Percentiles rank a stretch among this genome's conserved stretches.
Conservation (phyloP, 2,329 filamentous ascomycete genomes). For the Drechslerella coelobrocha region DNA sequence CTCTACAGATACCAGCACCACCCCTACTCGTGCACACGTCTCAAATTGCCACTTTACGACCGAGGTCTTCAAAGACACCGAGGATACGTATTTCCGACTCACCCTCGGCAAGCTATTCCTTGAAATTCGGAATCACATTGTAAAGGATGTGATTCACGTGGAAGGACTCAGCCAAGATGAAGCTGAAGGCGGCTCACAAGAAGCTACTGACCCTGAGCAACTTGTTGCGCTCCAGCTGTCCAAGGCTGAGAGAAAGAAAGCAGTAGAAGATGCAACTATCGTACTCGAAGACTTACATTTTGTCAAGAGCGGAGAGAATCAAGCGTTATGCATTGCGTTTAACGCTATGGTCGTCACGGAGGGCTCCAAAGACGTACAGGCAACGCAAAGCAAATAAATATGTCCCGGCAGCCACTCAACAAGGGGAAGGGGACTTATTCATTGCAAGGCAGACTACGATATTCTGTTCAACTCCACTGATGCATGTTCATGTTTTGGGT, state of each 20-base stretch:
- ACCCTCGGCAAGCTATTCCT: slow-evolving; percentile 34
- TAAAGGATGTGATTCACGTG: slow-evolving; percentile 14
- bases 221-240: neutral
- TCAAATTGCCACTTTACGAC: slow-evolving; percentile 20
- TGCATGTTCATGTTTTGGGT: neutral
- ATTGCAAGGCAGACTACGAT: neutral
- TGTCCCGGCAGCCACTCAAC: too few species aligned
- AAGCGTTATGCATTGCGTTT: slow-evolving; percentile 33
- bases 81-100: slow-evolving; percentile 20
- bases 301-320: slow-evolving; percentile 17
- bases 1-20: neutral
- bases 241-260: slow-evolving; percentile 5
- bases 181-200: neutral
- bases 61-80: slow-evolving; percentile 19
- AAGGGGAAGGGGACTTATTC: neutral
- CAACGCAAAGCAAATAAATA: neutral
- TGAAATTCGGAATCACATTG: slow-evolving; percentile 18
- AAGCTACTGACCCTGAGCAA: neutral
- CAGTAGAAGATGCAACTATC: slow-evolving; percentile 21
- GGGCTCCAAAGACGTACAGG: neutral
- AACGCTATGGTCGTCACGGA: slow-evolving; percentile 19
- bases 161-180: slow-evolving; percentile 10
- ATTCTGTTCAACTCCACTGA: neutral
- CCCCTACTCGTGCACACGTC: slow-evolving; percentile 4
- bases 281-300: slow-evolving; percentile 28